Evolutionary conservation across 345 rosid species (phyloP).

Genomic region (Eucalyptus rudis): DNA sequence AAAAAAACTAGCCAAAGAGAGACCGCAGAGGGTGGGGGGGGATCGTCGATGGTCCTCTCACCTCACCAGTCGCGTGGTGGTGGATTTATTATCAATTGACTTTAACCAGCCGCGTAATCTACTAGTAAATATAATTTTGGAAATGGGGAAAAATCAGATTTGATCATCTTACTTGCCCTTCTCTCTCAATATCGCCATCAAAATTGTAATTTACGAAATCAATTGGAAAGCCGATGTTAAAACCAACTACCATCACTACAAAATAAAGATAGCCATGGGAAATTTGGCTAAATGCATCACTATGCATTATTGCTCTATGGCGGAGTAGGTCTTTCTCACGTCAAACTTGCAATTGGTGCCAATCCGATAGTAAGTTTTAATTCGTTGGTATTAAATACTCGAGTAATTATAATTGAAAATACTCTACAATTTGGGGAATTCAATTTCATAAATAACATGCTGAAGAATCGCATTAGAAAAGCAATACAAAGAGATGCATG

Average conservation of each 20-base stretch:
- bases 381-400: accelerated
- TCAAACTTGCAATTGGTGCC: accelerated
- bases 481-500: neutral
- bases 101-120: accelerated
- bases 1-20: neutral
- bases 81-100: neutral
- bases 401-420: neutral
- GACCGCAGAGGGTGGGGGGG: accelerated
- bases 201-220: no score
- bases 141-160: neutral
- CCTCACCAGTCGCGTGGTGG: no score
- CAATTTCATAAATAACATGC: accelerated
- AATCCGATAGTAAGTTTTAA: accelerated
- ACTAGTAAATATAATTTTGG: neutral
- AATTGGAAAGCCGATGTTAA: accelerated
- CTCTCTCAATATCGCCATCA: neutral
- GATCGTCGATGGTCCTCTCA: neutral
- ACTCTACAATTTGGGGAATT: accelerated
- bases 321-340: accelerated
- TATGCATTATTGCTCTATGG: neutral
- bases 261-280: neutral
- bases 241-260: neutral
- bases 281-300: neutral
- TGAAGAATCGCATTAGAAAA: neutral
- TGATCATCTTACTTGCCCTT: neutral